Percentiles rank a stretch among this genome's conserved stretches.
These are phyloP conservation scores for Plantago major DNA, from an alignment of 257 asterid species.

Conservation along the genomic window DNA sequence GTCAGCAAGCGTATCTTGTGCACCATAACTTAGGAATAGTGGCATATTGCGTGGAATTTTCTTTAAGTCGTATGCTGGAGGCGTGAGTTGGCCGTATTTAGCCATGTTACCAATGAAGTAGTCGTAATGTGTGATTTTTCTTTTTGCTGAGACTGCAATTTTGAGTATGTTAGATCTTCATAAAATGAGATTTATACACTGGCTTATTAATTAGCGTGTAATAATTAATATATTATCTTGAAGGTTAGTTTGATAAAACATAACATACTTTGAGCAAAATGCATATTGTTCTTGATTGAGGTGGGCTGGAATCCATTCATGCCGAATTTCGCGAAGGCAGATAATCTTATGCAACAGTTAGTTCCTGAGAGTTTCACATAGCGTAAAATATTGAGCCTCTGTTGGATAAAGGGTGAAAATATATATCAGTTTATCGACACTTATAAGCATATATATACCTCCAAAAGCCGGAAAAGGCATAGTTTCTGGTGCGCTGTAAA, in stretches of 20 bases:
- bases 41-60: constrained; percentile 59
- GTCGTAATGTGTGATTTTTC: constrained; percentile 45
- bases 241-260: neutral
- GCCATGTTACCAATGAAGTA: constrained; percentile 43
- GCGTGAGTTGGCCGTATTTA: constrained; percentile 42
- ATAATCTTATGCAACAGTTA: constrained; percentile 73
- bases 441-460: neutral
- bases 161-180: neutral
- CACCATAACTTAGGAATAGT: constrained; percentile 58
- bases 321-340: constrained; percentile 53
- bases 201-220: too few species aligned
- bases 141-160: constrained; percentile 46
- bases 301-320: constrained; percentile 80
- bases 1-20: constrained; percentile 57
- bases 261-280: constrained; percentile 78
- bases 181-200: too few species aligned
- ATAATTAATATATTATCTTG: too few species aligned
- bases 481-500: too few species aligned
- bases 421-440: neutral
- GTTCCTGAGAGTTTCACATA: constrained; percentile 37
- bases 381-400: neutral
- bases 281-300: constrained; percentile 72
- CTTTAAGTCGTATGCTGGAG: constrained; percentile 51
- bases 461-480: too few species aligned
- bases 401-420: neutral